Base-by-base conservation (phyloP, 768 basidiomycete genomes). In the Hypholoma fasciculare region DNA sequence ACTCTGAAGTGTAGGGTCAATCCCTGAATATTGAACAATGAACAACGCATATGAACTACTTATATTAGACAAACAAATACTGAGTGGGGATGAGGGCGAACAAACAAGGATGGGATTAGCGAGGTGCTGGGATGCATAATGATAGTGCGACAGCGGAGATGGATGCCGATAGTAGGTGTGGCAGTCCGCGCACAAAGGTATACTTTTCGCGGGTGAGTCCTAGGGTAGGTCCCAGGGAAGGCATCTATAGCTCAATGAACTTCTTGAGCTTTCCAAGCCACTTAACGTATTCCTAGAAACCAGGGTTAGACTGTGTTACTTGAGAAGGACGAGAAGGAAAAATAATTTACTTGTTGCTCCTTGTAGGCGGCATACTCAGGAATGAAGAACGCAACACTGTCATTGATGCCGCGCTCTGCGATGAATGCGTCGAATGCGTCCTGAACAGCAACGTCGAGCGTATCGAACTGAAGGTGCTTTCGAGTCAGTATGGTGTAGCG, bases 401-500 rank as follows among this genome's bases (percentile, higher is more conserved):
- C 89, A 71, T 93, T 86, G 65, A 99, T 82, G 7, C 94, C 96
- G 54, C 96, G 88, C 77, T 98, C 96, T 62, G 86, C 82, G 56
- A 99, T 75, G 82, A 82, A 98, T 69, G 83, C 82, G 68, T 96
- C 93, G 69, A 98, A 94, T 71, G 93, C 90, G 63, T 94, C 89
- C 74, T 98, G 96, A 16, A 99, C 85, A 1, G 74, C 70, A 43
- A 87, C 80, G 68, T 98, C 96, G 44, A 98, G 86, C 49, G 93
- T 90, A 58, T 95, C 92, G 67, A 97, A 98, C 85, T 92, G 44
- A 7, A 43, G 42, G n/a, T 23, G 5, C 3, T 44, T 37, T 16
- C 26, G 72, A 16, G 38, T 54, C 7, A 58, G 16, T 4, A 60
- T 11, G 12, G 13, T 12, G 2, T 23, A 47, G n/a, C 16, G 14